Evolutionary conservation across 169 alveolate species (phyloP).

Genomic region (Hepatocystis sp.): DNA sequence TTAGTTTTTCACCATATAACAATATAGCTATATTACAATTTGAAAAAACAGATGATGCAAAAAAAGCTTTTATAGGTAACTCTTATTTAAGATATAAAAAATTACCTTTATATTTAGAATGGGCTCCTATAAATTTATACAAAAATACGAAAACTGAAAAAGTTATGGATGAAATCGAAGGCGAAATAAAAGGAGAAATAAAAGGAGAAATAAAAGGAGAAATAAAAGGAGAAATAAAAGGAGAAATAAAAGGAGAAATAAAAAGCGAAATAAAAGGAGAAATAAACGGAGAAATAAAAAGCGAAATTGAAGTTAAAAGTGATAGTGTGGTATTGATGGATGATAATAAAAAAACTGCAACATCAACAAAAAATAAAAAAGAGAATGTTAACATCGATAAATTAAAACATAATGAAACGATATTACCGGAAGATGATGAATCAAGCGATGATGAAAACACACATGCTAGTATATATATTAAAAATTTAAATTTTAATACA

Average conservation of each 20-base stretch:
- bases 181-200: conserved; percentile 6
- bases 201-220: conserved; percentile 12
- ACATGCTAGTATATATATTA: conserved; percentile 90
- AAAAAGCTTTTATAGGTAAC: conserved; percentile 89
- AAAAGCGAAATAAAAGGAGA: conserved; percentile 36
- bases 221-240: conserved; percentile 12
- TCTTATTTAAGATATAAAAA: conserved; percentile 89
- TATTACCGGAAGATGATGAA: conserved; percentile 16
- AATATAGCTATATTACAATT: conserved; percentile 93
- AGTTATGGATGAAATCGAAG: not conserved
- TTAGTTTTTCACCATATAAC: conserved; percentile 91
- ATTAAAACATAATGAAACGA: not conserved
- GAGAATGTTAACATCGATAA: conserved; percentile 7
- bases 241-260: conserved; percentile 56
- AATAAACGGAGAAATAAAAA: conserved; percentile 18
- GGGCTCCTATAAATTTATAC: conserved; percentile 91
- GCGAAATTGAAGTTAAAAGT: not conserved
- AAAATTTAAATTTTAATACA: conserved; percentile 91
- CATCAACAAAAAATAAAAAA: not conserved
- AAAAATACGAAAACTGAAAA: conserved; percentile 13
- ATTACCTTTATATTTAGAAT: conserved; percentile 93
- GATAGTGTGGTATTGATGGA: not conserved
- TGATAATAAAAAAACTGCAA: conserved; percentile 4
- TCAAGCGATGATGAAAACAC: conserved; percentile 74
- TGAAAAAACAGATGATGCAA: conserved; percentile 86